Base-by-base conservation (phyloP, 306 rosid genomes). In the Glycyrrhiza uralensis region DNA sequence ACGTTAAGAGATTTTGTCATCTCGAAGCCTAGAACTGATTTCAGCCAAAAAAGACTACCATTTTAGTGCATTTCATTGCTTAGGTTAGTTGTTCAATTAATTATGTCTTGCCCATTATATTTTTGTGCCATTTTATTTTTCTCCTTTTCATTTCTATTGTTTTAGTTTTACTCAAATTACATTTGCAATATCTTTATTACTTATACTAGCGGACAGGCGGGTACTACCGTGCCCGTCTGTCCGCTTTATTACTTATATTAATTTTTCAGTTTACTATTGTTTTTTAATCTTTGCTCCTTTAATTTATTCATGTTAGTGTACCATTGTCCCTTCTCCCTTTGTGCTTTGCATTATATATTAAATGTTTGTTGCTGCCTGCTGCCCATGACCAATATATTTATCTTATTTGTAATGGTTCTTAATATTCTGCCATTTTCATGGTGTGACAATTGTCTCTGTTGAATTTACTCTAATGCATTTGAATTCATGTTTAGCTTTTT, bases 81-180 rank as follows among this genome's bases (percentile, higher is more conserved):
- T 91, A 91, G 97, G 97, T 91, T 96, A 91, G 96, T 90, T 83
- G 66, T n/a, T n/a, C n/a, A n/a, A n/a, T n/a, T n/a, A n/a, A n/a
- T n/a, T n/a, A n/a, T n/a, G n/a, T n/a, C n/a, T n/a, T n/a, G n/a
- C n/a, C n/a, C n/a, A n/a, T n/a, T n/a, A n/a, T n/a, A n/a, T n/a
- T n/a, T n/a, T n/a, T 50, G 92, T 69, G 87, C 88, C 92, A 65
- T 83, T 74, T 82, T 78, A 74, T 66, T 80, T 73, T 75, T 75
- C 75, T 82, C 87, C 93, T 87, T 38, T 88, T 74, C 65, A 6
- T 58, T 60, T 69, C 61, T n/a, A n/a, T 62, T 44, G 30, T 67
- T 46, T 79, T 52, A 2, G 62, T 64, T 8, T 71, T n/a, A n/a
- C n/a, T n/a, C n/a, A n/a, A n/a, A n/a, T n/a, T n/a, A n/a, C n/a